Base-by-base conservation (phyloP, 805 yeast genomes). In the Saccharomyces mikatae region DNA sequence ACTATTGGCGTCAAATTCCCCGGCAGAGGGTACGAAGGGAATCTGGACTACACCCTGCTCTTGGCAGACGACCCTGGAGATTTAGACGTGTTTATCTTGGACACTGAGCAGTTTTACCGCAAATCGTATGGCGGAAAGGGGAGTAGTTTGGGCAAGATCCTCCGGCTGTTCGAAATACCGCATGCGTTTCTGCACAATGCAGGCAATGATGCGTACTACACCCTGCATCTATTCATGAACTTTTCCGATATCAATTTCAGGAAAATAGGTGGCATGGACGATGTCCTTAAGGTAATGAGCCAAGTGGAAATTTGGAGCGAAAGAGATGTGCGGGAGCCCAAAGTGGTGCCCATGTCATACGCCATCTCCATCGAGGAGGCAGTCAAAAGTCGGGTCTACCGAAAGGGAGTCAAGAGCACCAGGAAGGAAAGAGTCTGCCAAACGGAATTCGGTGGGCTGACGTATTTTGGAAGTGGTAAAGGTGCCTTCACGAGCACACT, bases 121-220 rank as follows among this genome's bases (percentile, higher is more conserved):
- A 47, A 67, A 2, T 68, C 77, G 2, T 75, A 72, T 55, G 78
- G 82, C 1, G 61, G 61, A 9, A 62, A 70, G 36, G 79, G 80
- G 5, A 70, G 75, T 2, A 71, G 77, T 6, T 64, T 85, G 47
- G 74, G 79, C 14, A 76, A 75, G 22, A 65, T 80, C 0, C 69
- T 84, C 17, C 66, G 78, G 46, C 63, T 74, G 49, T 68, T 80
- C 50, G 70, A 72, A 28, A 74, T 85, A 5, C 86, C 87, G 1
- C 82, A 81, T 62, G 76, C 82, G 0, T 76, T 73, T 58, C 69
- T 85, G 49, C 90, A 85, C 64, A 85, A 85, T 63, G 90, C 87
- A 1, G 87, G 84, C 2, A 85, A 85, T 62, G 91, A 85, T 65
- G 81, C 88, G 6, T 80, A 82, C 60, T 83, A 76, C 58, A 85